Base-by-base conservation (phyloP, 1,284 basidiomycete species). In the Ustilago hordei region DNA sequence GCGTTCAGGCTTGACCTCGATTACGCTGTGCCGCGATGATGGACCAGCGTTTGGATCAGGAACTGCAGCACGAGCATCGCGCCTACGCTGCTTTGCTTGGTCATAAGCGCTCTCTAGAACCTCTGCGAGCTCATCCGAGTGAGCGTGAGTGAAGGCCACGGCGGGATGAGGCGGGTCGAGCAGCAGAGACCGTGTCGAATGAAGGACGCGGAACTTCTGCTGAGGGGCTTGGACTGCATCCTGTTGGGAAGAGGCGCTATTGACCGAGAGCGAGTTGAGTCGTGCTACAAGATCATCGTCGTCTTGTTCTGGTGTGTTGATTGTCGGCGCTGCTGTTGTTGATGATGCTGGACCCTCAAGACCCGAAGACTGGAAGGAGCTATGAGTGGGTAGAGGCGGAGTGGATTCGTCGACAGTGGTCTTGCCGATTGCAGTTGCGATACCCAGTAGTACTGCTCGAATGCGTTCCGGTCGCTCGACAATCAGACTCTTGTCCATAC, bases 391-490 rank as follows among this genome's bases (percentile, higher is more conserved):
- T 35, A 65, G 32, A 38, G 66, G 52, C 15, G 70, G 70, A 23
- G 31, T 36, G 13, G 48, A 9, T 28, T 54, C n/a, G 8, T 65
- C 58, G 5, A 60, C 7, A 4, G 54, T 13, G 34, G 63, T 32
- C 54, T 73, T 66, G 6, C 79, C 82, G 35, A 77, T 72, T 2
- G 78, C 75, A 0, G 71, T 75, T 0, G 84, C 67, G 15, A 84
- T 61, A 8, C 83, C 84, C 31, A 85, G 77, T 9, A 83, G 64
- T 11, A 80, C 79, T 3, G 83, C 84, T 17, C 83, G 78, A 19
- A 85, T 78, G 19, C 84, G 70, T 53, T 85, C 84, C 13, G 84
- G 84, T 15, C 84, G 71, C 63, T 85, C 84, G 13, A 85, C 84
- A 53, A 85, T 83, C 43, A 75, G 71, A 32, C 78, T 79, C 57